Conservation (phyloP, 2,329 filamentous ascomycete species). For the Aspergillus cejpii region DNA sequence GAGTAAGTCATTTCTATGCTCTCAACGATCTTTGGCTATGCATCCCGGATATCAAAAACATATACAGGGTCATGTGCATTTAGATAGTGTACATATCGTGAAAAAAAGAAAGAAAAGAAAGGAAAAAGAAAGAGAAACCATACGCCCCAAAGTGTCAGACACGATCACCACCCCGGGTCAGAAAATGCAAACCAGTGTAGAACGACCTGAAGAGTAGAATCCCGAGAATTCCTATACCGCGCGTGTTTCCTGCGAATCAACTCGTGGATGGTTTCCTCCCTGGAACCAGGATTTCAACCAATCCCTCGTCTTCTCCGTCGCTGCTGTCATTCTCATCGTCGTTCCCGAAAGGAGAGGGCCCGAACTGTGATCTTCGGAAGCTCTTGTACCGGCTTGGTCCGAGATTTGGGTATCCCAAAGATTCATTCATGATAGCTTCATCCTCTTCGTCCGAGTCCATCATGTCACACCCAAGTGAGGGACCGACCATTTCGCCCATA, state of each 20-base stretch:
- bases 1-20: neutral
- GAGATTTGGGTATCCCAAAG: conserved; percentile 64
- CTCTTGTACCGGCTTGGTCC: conserved; percentile 39
- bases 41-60: neutral
- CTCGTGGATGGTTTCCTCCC: conserved; percentile 31
- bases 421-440: conserved; percentile 53
- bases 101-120: conserved; percentile 9
- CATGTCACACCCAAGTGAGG: conserved; percentile 40
- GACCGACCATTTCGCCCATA: conserved; percentile 46
- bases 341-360: conserved; percentile 31
- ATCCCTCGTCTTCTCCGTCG: conserved; percentile 39
- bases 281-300: conserved; percentile 43
- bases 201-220: conserved; percentile 2
- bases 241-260: conserved; percentile 4
- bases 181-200: conserved; percentile 8
- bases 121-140: conserved; percentile 1
- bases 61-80: conserved; percentile 8
- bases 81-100: conserved; percentile 14
- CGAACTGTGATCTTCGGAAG: conserved; percentile 33
- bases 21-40: neutral
- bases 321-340: conserved; percentile 43
- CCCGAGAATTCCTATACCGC: neutral
- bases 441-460: conserved; percentile 49
- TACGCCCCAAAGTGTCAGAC: conserved; percentile 2
- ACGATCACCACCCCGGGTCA: conserved; percentile 2